Percentiles rank a stretch among this genome's conserved stretches.
Conservation (phyloP, 2,329 filamentous ascomycete species). For the Aspergillus ochraceoroseus region DNA sequence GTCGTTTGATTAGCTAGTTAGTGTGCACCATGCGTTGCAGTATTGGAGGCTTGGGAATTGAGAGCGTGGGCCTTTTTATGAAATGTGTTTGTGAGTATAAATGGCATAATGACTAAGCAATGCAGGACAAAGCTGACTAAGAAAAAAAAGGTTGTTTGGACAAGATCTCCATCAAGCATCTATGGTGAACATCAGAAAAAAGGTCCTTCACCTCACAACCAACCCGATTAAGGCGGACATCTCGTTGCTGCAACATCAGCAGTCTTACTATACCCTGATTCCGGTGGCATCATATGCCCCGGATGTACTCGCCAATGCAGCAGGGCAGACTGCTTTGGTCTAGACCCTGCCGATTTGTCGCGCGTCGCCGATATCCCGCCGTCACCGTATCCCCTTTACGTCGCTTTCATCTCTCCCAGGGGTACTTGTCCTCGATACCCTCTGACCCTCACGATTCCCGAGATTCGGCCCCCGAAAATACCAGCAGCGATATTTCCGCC, state of each 20-base stretch:
- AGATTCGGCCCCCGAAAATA: slow-evolving; percentile 21
- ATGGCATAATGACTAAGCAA: too few relatives aligned
- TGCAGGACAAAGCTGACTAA: too few relatives aligned
- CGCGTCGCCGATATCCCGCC: slow-evolving; percentile 35
- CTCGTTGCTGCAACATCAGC: slow-evolving; percentile 19
- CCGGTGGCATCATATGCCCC: slow-evolving; percentile 27
- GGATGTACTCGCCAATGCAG: slow-evolving; percentile 40
- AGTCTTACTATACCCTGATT: slow-evolving; percentile 16
- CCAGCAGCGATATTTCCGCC: slow-evolving; percentile 22
- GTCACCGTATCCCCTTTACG: slow-evolving; percentile 25
- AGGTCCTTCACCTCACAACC: background rate
- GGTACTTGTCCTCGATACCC: slow-evolving; percentile 27
- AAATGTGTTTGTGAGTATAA: too few relatives aligned
- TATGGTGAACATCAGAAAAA: slow-evolving; percentile 8
- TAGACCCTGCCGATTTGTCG: slow-evolving; percentile 37
- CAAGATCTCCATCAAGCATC: too few relatives aligned
- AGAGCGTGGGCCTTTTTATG: too few relatives aligned
- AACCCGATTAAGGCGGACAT: slow-evolving; percentile 17
- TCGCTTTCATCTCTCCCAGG: slow-evolving; percentile 33
- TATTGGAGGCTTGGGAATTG: too few relatives aligned
- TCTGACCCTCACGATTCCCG: slow-evolving; percentile 27
- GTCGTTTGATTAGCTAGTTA: too few relatives aligned
- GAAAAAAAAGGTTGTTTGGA: background rate
- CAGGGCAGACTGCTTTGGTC: slow-evolving; percentile 34
- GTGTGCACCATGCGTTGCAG: too few relatives aligned